Percentiles rank a stretch among this genome's conserved stretches.
Conservation (phyloP, 768 basidiomycete genomes). For the Fomitopsis serialis region DNA sequence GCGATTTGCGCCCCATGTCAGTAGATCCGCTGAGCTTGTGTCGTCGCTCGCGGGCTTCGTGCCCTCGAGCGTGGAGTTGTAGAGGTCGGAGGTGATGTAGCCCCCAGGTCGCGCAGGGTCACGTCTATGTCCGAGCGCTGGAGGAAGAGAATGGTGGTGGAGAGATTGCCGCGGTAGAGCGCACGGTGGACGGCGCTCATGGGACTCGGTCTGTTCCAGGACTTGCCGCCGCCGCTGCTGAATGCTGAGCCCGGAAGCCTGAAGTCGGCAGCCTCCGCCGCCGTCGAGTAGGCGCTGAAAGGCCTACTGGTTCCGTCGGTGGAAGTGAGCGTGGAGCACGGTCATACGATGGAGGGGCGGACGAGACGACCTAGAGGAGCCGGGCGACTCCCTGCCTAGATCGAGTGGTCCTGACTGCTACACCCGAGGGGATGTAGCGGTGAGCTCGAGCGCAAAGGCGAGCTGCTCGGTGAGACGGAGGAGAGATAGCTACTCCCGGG, state of each 20-base stretch:
- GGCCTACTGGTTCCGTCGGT: slow-evolving; percentile 64
- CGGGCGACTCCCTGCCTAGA: slow-evolving; percentile 15
- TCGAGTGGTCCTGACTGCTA: slow-evolving; percentile 3
- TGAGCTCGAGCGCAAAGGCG: background rate
- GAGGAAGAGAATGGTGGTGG: slow-evolving; percentile 69
- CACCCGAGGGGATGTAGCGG: background rate
- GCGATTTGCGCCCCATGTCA: slow-evolving; percentile 81
- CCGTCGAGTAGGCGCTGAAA: slow-evolving; percentile 72
- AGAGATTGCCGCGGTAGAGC: slow-evolving; percentile 72
- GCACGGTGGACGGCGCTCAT: slow-evolving; percentile 66
- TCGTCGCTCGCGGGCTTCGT: slow-evolving; percentile 48
- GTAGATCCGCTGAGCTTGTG: slow-evolving; percentile 47
- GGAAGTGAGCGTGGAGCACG: slow-evolving; percentile 74
- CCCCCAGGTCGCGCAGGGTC: slow-evolving; percentile 80
- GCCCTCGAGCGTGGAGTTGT: slow-evolving; percentile 81
- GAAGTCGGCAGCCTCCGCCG: slow-evolving; percentile 26
- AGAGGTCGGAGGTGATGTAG: slow-evolving; percentile 88
- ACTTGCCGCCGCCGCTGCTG: slow-evolving; percentile 49
- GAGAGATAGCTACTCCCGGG: too few relatives aligned
- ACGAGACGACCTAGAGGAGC: slow-evolving; percentile 17
- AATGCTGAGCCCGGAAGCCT: slow-evolving; percentile 24
- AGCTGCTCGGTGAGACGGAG: background rate
- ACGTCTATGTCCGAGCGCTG: slow-evolving; percentile 70
- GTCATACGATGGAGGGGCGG: slow-evolving; percentile 45
- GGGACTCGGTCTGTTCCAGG: slow-evolving; percentile 48